Percentiles rank a stretch among this genome's conserved stretches.
phyloP scores from a whole-genome alignment of 352 stramenopile species.

The Phytopythium mirpurense region DNA sequence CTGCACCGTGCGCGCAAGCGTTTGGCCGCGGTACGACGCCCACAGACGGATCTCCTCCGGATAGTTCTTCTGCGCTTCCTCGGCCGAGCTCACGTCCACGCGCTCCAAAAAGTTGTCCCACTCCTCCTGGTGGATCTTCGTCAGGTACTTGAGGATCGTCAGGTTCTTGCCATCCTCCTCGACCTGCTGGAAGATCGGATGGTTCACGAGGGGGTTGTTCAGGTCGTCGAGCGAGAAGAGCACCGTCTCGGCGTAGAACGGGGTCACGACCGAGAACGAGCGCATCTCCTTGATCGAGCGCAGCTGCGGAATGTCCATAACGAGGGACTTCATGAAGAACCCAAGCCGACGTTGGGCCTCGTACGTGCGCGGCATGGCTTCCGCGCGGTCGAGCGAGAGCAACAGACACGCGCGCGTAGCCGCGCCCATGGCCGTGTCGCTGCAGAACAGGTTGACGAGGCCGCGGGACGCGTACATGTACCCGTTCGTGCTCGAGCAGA shows the following conservation, averaged over 20 bases:
- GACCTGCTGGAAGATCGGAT: conserved; percentile 81
- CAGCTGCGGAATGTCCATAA: conserved; percentile 82
- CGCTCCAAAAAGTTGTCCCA: conserved; percentile 85
- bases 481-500: conserved; percentile 55
- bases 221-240: conserved; percentile 75
- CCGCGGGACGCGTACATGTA: conserved; percentile 66
- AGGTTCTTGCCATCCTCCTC: conserved; percentile 83
- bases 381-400: conserved; percentile 55
- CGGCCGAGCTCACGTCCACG: conserved; percentile 64
- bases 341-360: conserved; percentile 73
- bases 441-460: conserved; percentile 68
- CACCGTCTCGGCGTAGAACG: conserved; percentile 80
- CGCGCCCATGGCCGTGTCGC: conserved; percentile 66
- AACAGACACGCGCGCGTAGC: conserved; percentile 62
- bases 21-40: conserved; percentile 80
- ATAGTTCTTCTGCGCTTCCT: conserved; percentile 67
- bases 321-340: conserved; percentile 85
- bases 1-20: conserved; percentile 69
- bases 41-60: conserved; percentile 75
- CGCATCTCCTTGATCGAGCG: conserved; percentile 80
- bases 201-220: conserved; percentile 79
- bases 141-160: conserved; percentile 84
- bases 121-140: conserved; percentile 78
- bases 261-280: conserved; percentile 81
- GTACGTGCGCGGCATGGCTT: conserved; percentile 55